phyloP scores from a whole-genome alignment of 202 grass and related monocot species.

The Alloteropsis angusta region DNA sequence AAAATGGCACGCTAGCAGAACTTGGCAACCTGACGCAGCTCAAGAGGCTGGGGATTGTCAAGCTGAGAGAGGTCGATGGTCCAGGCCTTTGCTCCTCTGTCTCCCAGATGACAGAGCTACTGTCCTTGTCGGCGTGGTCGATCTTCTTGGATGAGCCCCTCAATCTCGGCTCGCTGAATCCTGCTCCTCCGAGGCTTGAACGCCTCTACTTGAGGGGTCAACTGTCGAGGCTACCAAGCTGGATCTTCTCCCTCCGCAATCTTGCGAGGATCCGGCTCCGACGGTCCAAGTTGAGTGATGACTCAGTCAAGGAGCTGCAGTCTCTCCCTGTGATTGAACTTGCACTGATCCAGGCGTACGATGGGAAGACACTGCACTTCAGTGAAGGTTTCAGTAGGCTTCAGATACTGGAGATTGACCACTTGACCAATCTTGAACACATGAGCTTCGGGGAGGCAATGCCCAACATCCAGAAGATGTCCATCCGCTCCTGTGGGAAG shows the following conservation, averaged over 20 bases:
- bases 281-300: conserved; percentile 14
- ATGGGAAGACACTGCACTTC: conserved; percentile 12
- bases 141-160: conserved; percentile 18
- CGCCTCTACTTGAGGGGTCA: conserved; percentile 25
- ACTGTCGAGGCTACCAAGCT: conserved; percentile 9
- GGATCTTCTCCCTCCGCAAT: conserved; percentile 23
- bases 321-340: conserved; percentile 28
- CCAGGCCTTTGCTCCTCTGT: conserved; percentile 13
- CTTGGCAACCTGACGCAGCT: conserved; percentile 20
- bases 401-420: conserved; percentile 31
- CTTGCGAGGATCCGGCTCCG: conserved; percentile 28
- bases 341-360: conserved; percentile 26
- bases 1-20: conserved; percentile 2
- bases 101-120: conserved; percentile 27
- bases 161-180: background rate
- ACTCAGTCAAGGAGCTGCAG: conserved; percentile 24
- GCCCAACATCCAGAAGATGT: conserved; percentile 34
- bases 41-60: conserved; percentile 32
- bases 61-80: conserved; percentile 15
- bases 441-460: conserved; percentile 15
- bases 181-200: conserved; percentile 6
- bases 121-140: conserved; percentile 20
- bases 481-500: conserved; percentile 22
- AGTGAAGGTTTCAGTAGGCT: conserved; percentile 22
- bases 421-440: conserved; percentile 22